phyloP scores from a whole-genome alignment of 495 filamentous ascomycete genomes.

The Hypoxylon lienhwacheense region DNA sequence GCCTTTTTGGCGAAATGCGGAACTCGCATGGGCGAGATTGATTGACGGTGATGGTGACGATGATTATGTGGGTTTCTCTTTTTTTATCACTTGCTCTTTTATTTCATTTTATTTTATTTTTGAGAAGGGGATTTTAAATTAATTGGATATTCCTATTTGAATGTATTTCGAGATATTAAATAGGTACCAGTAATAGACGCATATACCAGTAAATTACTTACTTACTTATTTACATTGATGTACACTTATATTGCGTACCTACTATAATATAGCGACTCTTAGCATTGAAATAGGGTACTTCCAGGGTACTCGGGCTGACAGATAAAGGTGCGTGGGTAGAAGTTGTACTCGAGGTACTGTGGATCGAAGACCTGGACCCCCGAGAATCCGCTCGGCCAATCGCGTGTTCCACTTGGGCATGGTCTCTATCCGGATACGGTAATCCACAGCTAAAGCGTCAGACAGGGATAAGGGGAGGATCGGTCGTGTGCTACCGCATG shows the following conservation, averaged over 20 bases:
- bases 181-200: slow-evolving; percentile 10
- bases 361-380: slow-evolving; percentile 15
- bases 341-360: background rate
- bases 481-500: slow-evolving; percentile 19
- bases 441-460: slow-evolving; percentile 15
- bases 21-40: slow-evolving; percentile 27
- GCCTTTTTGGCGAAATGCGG: slow-evolving; percentile 32
- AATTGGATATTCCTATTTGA: slow-evolving; percentile 12
- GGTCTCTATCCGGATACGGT: slow-evolving; percentile 20
- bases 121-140: too few relatives aligned
- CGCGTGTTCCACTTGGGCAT: background rate
- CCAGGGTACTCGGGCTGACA: background rate
- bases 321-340: background rate
- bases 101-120: too few relatives aligned
- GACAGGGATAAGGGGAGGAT: background rate
- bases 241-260: too few relatives aligned
- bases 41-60: too few relatives aligned
- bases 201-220: too few relatives aligned
- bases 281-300: too few relatives aligned
- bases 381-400: slow-evolving; percentile 13
- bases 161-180: background rate
- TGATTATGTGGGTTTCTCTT: too few relatives aligned
- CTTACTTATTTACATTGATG: too few relatives aligned
- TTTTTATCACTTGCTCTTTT: too few relatives aligned
- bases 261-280: too few relatives aligned